Evolutionary conservation across 441 rosid species (phyloP), one percentile per base, ranked within the genome.

Genomic region (Pelargonium fulgidum): DNA sequence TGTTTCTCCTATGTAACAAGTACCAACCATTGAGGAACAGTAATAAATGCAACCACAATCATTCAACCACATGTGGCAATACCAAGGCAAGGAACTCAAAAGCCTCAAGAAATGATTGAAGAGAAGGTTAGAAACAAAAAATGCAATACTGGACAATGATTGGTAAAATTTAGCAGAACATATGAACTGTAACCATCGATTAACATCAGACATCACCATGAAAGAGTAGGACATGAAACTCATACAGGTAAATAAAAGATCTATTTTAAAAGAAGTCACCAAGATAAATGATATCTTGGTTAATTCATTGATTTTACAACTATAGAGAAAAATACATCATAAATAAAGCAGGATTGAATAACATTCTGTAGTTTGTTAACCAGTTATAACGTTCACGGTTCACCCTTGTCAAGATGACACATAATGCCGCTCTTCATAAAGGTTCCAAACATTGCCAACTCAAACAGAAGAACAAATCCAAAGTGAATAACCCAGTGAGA

Each of bases 361-460:
- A 58, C 8, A n/a, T 50, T 58, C 17, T 58, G 12, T 2, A 16
- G 3, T 58, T 58, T 58, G 26, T 19, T 1, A 19, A 19, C 16
- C 39, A 24, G 39, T 24, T 24, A 61, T n/a, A 10, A 22, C 22
- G 36, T 61, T 24, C 64, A 61, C 9, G 44, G 44, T 41, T 41
- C 44, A 41, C 11, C 44, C 44, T 41, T 41, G 44, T 41, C 39
- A 61, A 24, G 8, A 61, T 11, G 11, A 50, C 1, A 11, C 36
- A 61, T 61, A 61, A 24, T 61, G 63, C 20, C 24, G 12, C 64
- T 61, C 36, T 22, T 61, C 29, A 5, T 58, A 7, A 10, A 4
- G 17, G 5, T 50, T n/a, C 39, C 12, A 22, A 61, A 61, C 64
- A 61, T 64, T 64, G 36, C 10, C 66, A 56, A 52, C 22, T 71